A percentile compares a stretch with the other conserved stretches of the same genome.
Conservation (phyloP, 2,329 filamentous ascomycete genomes). For the Penicillium aurantiogriseum region DNA sequence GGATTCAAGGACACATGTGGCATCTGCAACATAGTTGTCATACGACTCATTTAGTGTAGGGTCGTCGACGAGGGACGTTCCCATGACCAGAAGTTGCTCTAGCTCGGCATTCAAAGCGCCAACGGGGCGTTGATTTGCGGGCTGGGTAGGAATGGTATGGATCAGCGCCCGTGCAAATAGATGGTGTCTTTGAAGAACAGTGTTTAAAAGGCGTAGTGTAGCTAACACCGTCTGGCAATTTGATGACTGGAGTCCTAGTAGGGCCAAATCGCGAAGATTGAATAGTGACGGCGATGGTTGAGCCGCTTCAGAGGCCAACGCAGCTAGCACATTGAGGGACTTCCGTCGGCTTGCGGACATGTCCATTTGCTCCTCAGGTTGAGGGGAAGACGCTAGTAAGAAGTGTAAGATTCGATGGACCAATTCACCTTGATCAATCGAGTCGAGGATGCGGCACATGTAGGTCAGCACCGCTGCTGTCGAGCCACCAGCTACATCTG, state of each 20-base stretch:
- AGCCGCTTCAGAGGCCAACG: conserved; percentile 73
- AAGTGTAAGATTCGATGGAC: conserved; percentile 93
- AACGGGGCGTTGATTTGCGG: conserved; percentile 34
- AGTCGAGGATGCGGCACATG: conserved; percentile 83
- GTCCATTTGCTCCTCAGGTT: conserved; percentile 59
- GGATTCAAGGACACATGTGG: conserved; percentile 53
- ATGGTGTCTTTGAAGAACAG: conserved; percentile 83
- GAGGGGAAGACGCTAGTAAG: conserved; percentile 70
- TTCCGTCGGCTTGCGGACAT: conserved; percentile 69
- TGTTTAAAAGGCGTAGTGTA: conserved; percentile 80
- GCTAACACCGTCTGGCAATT: conserved; percentile 89
- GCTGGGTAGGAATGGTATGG: conserved; percentile 51
- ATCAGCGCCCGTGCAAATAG: conserved; percentile 71
- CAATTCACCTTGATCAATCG: conserved; percentile 88
- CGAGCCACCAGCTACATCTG: conserved; percentile 93
- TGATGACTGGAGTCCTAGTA: conserved; percentile 77
- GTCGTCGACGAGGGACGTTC: conserved; percentile 39
- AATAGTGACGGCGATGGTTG: conserved; percentile 81
- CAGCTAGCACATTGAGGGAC: conserved; percentile 81
- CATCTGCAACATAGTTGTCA: conserved; percentile 45
- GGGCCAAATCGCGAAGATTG: conserved; percentile 85
- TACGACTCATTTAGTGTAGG: conserved; percentile 44
- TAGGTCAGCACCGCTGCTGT: conserved; percentile 96
- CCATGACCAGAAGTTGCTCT: conserved; percentile 37
- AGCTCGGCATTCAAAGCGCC: conserved; percentile 44